These are phyloP conservation scores for Coemansia sp. DNA, from an alignment of 192 early-diverging fungal species.

Conservation along the genomic window DNA sequence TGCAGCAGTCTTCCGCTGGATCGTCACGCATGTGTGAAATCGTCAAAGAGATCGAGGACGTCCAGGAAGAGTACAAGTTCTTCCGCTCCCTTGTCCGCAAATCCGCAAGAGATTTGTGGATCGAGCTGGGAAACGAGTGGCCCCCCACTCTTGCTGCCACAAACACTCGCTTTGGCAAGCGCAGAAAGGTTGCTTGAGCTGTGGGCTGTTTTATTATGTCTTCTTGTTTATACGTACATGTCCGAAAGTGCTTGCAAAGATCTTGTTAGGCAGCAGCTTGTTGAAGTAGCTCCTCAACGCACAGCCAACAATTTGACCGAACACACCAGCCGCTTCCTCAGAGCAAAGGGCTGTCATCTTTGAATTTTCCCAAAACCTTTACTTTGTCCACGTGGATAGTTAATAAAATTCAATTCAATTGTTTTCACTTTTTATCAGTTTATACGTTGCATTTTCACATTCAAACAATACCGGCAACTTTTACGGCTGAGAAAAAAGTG, in stretches of 20 bases:
- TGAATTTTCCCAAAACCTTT: too few species aligned
- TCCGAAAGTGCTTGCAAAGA: too few species aligned
- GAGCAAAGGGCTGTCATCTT: too few species aligned
- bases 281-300: too few species aligned
- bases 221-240: not conserved
- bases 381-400: too few species aligned
- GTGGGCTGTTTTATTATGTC: not conserved
- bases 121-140: slow-evolving; percentile 53
- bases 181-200: slow-evolving; percentile 26
- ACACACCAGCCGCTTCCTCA: too few species aligned
- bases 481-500: not conserved
- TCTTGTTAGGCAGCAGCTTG: too few species aligned
- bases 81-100: slow-evolving; percentile 28
- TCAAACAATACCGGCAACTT: not conserved
- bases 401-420: too few species aligned
- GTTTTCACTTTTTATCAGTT: too few species aligned
- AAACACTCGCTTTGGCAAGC: slow-evolving; percentile 45
- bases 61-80: slow-evolving; percentile 41
- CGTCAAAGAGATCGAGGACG: slow-evolving; percentile 34
- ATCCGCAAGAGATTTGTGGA: slow-evolving; percentile 50
- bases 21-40: slow-evolving; percentile 12
- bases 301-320: too few species aligned
- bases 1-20: not conserved
- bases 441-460: not conserved
- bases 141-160: slow-evolving; percentile 31